Base-by-base conservation (phyloP, 331 rosid species). In the Rosa hybrid region DNA sequence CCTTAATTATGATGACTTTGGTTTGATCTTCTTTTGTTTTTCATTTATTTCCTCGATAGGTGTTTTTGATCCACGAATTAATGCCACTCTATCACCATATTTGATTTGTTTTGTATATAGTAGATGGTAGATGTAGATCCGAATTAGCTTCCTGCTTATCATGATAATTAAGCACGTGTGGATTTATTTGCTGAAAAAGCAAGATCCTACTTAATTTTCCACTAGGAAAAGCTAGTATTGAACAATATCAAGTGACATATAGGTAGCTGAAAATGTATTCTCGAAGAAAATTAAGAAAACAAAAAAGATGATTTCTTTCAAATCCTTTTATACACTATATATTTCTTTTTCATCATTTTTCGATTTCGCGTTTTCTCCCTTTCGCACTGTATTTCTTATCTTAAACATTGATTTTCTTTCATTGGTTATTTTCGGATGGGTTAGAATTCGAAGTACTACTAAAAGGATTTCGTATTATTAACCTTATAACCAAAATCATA, bases 171-270 rank as follows among this genome's bases (percentile, higher is more conserved):
- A 45, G 38, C 49, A 51, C 17, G 42, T 23, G 21, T 71, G 41
- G 42, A 51, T 72, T 48, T 60, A 25, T n/a, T 51, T 62, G 34
- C 70, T 4, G 21, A 45, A 34, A 68, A 25, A 56, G 64, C 63
- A 60, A 71, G 74, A 62, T 62, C 73, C 9, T 72, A 12, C 54
- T 72, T 16, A 74, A 60, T 80, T 80, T 72, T 64, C 46, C 83
- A 72, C 34, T 10, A 75, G 30, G 30, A 27, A 27, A 68, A 68
- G 49, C n/a, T 14, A 12, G 20, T 23, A 59, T 59, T 10, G 11
- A 59, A 21, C 65, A 59, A 10, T 62, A 63, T 27, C 42, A 63
- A 30, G 13, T 62, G 39, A 62, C 14, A 11, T 21, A 2, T 59
- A 59, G 64, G 30, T 57, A 9, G 0, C 2, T 21, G 64, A n/a